Conservation (phyloP, 164 flowering plant genomes). For the Stephania japonica region DNA sequence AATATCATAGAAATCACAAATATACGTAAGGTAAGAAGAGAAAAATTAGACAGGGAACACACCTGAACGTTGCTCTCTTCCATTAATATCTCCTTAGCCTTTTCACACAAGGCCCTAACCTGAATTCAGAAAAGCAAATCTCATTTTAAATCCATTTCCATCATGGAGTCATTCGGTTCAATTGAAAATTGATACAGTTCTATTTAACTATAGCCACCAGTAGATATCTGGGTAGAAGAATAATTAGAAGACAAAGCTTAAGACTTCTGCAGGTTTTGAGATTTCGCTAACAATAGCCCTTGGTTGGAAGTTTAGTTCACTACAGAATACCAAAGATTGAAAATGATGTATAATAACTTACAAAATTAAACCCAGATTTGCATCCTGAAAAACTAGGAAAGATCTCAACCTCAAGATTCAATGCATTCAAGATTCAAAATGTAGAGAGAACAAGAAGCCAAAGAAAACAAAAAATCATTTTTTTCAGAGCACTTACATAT, state of each 20-base stretch:
- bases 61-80: slow-evolving; percentile 98
- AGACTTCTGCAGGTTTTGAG: background rate
- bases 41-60: background rate
- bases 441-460: background rate
- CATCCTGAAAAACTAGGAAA: background rate
- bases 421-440: background rate
- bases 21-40: background rate
- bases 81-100: slow-evolving; percentile 94
- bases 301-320: background rate
- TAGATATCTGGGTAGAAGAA: background rate
- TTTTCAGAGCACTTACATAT: background rate
- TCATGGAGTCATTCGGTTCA: background rate
- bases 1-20: background rate
- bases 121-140: slow-evolving; percentile 19
- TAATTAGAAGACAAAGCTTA: background rate
- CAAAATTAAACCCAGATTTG: background rate
- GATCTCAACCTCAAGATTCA: background rate
- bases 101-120: slow-evolving; percentile 76
- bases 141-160: background rate
- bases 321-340: background rate
- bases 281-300: background rate
- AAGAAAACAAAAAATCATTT: background rate
- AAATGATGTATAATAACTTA: background rate
- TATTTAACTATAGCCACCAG: background rate
- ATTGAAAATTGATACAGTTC: background rate